phyloP scores from a whole-genome alignment of 1,284 basidiomycete genomes.

The Rhodotorula mucilaginosa region DNA sequence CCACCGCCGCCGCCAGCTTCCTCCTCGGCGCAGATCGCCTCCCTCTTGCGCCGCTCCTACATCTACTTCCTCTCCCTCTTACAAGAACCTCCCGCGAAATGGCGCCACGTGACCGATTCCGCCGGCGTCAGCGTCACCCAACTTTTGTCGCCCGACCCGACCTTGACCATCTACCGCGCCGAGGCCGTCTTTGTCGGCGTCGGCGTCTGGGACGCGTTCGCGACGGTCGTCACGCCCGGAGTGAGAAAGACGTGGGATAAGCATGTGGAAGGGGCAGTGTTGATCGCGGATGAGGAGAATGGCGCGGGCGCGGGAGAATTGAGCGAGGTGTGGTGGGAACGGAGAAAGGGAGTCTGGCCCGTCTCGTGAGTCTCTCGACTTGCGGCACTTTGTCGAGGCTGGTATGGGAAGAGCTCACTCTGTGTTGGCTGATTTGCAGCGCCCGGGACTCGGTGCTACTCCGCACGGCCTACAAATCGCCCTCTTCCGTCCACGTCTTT shows the following conservation, averaged over 20 bases:
- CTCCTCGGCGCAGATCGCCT: conserved; percentile 56
- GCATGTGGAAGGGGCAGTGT: conserved; percentile 74
- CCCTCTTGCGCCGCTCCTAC: conserved; percentile 86
- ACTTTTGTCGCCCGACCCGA: conserved; percentile 95
- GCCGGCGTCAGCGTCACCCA: conserved; percentile 87
- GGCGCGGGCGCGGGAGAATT: conserved; percentile 69
- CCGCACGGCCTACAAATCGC: conserved; percentile 95
- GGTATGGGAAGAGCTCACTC: background rate
- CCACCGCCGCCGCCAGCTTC: background rate
- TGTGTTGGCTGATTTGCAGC: conserved; percentile 52
- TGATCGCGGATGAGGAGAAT: conserved; percentile 87
- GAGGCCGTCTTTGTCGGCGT: conserved; percentile 98
- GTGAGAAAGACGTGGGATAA: conserved; percentile 85
- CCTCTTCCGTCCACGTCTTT: conserved; percentile 90
- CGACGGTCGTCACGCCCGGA: conserved; percentile 78
- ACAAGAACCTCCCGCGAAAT: conserved; percentile 98
- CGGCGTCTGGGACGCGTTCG: conserved; percentile 93
- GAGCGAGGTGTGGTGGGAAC: conserved; percentile 87
- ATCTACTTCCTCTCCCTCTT: conserved; percentile 96
- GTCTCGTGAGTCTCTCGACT: conserved; percentile 63
- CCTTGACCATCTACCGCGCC: conserved; percentile 90
- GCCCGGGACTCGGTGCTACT: conserved; percentile 86
- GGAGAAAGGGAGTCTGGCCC: conserved; percentile 85
- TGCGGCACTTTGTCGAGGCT: conserved; percentile 16
- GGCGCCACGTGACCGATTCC: conserved; percentile 80